Evolutionary conservation across 1,139 yeast genomes (phyloP), one percentile per base, ranked within the genome.

Genomic region (Kodamaea sp.): DNA sequence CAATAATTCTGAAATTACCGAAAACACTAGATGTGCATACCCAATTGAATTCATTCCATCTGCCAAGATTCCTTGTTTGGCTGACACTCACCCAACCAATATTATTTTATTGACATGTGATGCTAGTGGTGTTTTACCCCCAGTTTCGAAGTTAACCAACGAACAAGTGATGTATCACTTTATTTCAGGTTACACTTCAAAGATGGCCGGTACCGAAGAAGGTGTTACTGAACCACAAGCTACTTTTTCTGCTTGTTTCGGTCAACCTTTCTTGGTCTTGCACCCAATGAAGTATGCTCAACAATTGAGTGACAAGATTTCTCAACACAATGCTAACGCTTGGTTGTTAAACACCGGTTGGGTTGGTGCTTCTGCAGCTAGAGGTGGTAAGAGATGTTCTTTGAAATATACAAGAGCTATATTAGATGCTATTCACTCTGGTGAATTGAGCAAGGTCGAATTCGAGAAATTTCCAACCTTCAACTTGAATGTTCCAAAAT

Each of bases 171-270:
- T 92, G 97, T 92, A 92, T 78, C 97, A 92, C 73, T 92, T 92
- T 71, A 92, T 92, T 56, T 85, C 96, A 48, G 98, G 98, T 62
- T 92, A 92, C 79, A 92, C 98, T 48, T 90, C 97, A 45, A 92
- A 92, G 81, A 92, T 92, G 95, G 97, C 98, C 49, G 98, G 98
- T 67, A 92, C 98, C 43, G 98, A 92, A 72, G 95, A 88, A 66
- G 98, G 98, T 70, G 88, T 92, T 53, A 90, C 97, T 50, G 97
- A 92, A 73, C 97, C 98, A 45, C 90, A 87, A 67, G 96, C 97
- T 43, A 88, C 97, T 24, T 92, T 92, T 79, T 87, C 96, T 50
- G 96, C 98, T 42, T 92, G 98, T 76, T 92, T 90, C 67, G 98
- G 98, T 60, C 97, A 92, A 75, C 98, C 98, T 50, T 92, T 92